Evolutionary conservation across 140 eudicot genomes (phyloP).

Genomic region (Stevia rebaudiana): DNA sequence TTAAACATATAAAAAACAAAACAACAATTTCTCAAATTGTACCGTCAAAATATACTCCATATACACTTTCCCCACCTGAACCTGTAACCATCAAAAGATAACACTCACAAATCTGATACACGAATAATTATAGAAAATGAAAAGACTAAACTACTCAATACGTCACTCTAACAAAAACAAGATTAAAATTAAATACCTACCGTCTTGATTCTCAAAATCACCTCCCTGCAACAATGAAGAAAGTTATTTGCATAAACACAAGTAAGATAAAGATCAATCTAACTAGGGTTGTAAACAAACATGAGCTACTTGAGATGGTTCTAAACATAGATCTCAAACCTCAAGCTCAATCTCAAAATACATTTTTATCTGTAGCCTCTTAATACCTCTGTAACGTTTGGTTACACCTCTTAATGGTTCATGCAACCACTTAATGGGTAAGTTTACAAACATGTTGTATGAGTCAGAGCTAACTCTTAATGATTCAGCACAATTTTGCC

Average conservation of each 20-base stretch:
- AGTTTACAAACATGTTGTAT: too few relatives aligned
- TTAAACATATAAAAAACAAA: background rate
- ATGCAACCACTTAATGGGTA: too few relatives aligned
- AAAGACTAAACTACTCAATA: too few relatives aligned
- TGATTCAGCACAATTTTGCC: too few relatives aligned
- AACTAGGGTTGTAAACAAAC: background rate
- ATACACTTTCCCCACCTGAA: constrained; percentile 97
- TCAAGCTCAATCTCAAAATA: too few relatives aligned
- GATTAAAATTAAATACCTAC: constrained; percentile 50
- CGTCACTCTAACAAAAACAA: constrained; percentile 37
- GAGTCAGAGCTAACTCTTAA: too few relatives aligned
- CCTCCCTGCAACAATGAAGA: constrained; percentile 69
- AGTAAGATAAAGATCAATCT: too few relatives aligned
- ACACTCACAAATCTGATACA: constrained; percentile 56
- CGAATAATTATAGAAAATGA: constrained; percentile 37
- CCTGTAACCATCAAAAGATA: constrained; percentile 91
- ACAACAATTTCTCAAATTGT: background rate
- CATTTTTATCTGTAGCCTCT: too few relatives aligned
- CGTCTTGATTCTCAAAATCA: constrained; percentile 89
- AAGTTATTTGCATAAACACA: background rate
- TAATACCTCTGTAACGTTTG: too few relatives aligned
- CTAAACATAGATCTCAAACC: too few relatives aligned
- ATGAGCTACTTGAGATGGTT: background rate
- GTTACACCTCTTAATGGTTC: too few relatives aligned
- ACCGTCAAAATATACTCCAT: constrained; percentile 98